Evolutionary conservation across 768 basidiomycete species (phyloP), one percentile per base, ranked within the genome.

Genomic region (Hericium alpestre): DNA sequence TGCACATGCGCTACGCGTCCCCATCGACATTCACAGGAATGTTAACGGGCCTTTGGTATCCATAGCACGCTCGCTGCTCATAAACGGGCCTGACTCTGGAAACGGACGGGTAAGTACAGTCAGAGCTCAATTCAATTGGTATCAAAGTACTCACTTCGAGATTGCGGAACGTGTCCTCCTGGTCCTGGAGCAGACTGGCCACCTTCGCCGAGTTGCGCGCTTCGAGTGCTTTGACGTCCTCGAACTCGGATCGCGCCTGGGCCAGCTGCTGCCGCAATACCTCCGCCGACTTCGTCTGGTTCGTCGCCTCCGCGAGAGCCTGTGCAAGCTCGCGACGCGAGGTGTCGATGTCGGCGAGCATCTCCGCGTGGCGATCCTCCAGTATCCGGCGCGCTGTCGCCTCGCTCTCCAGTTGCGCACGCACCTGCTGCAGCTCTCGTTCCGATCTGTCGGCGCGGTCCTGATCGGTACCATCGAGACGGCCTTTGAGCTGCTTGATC

Each of bases 161-260:
- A 22, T 80, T 82, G 38, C 79, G 79, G 43, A 92, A 71, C 48
- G 81, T 84, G 46, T 72, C 74, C n/a, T 83, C 83, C 65, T 93
- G 87, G 37, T 92, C 90, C 59, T 86, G 84, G 47, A 92, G 72
- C 43, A 93, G 68, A 53, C 73, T 74, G 8, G 80, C 75, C 13
- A 90, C 73, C 64, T 87, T 87, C 55, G 74, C 73, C 12, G 80
- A 75, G 59, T 86, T 84, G 57, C 79, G 75, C 43, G 75, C 73
- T 67, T 90, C 88, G 43, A 89, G 72, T 11, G 74, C 69, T 67
- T 86, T 85, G 49, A 87, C 76, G 51, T 84, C 84, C 57, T 86
- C 83, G 43, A 79, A 81, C 66, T 89, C 85, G 1, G 73, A 69
- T 46, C 74, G 77, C 4, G 79, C 80, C 56, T 82, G 83, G 1